Conservation (phyloP, 2,329 filamentous ascomycete species). For the Pseudogymnoascus sp. region DNA sequence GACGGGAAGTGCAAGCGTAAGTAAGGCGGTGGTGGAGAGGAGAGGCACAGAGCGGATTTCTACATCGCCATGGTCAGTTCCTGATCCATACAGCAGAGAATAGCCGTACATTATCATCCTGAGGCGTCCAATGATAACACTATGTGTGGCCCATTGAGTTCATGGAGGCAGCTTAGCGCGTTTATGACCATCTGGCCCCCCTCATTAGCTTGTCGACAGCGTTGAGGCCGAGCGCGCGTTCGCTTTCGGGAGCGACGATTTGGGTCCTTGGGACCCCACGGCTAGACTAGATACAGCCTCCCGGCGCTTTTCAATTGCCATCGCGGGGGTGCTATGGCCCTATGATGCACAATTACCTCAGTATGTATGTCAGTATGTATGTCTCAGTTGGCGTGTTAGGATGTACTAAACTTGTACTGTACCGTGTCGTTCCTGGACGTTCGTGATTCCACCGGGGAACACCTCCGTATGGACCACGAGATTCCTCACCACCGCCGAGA, state of each 20-base stretch:
- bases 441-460: neutral
- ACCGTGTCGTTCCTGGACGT: neutral
- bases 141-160: neutral
- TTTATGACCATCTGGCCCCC: neutral
- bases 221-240: constrained; percentile 2
- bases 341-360: neutral
- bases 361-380: constrained; percentile 1
- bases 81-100: neutral
- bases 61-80: neutral
- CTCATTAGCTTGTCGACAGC: neutral
- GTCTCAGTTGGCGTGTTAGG: neutral
- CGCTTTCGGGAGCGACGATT: neutral
- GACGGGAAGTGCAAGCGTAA: neutral
- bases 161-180: neutral
- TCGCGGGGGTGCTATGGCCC: neutral
- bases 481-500: neutral
- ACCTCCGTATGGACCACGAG: neutral
- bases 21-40: neutral
- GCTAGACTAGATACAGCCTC: constrained; percentile 1
- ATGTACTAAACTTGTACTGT: neutral
- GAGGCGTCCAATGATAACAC: neutral
- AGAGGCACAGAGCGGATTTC: neutral
- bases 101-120: neutral
- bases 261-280: neutral
- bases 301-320: neutral